phyloP scores from a whole-genome alignment of 2,329 filamentous ascomycete genomes.

The Camillea tinctor region DNA sequence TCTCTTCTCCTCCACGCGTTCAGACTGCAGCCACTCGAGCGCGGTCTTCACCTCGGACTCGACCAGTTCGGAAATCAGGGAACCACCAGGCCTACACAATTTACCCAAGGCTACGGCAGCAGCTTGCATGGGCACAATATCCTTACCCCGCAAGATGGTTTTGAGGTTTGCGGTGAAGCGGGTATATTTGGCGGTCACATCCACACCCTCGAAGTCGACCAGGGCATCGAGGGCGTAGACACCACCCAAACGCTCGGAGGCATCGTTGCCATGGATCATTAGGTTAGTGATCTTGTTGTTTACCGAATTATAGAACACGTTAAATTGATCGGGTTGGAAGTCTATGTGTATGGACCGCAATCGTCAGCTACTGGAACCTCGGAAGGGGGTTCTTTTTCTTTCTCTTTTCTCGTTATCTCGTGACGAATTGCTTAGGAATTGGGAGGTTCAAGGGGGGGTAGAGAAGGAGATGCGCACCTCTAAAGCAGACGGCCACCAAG shows the following conservation, averaged over 20 bases:
- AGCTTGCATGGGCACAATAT: conserved; percentile 85
- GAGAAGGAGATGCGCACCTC: conserved; percentile 42
- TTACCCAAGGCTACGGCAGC: conserved; percentile 87
- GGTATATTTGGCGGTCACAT: conserved; percentile 89
- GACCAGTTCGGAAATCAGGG: conserved; percentile 90
- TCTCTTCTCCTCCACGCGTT: conserved; percentile 86
- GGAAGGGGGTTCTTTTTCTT: too few species aligned
- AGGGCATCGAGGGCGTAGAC: conserved; percentile 89
- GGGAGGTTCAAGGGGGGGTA: too few species aligned
- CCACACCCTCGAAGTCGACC: conserved; percentile 94
- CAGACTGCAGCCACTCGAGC: conserved; percentile 93
- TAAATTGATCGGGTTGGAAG: conserved; percentile 76
- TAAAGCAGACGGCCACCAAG: conserved; percentile 53
- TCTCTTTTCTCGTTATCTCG: neutral
- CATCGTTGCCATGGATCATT: conserved; percentile 82
- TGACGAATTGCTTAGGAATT: too few species aligned
- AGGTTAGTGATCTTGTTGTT: conserved; percentile 60
- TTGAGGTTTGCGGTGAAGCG: conserved; percentile 90
- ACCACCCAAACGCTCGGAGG: conserved; percentile 84
- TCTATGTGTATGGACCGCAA: conserved; percentile 49
- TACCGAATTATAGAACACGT: conserved; percentile 53
- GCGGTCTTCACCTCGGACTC: conserved; percentile 96
- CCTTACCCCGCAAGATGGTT: conserved; percentile 83
- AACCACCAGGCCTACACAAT: conserved; percentile 87
- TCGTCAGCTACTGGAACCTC: conserved; percentile 10